Percentiles rank a stretch among this genome's conserved stretches.
Conservation (phyloP, 371 early-diverging fungal genomes). For the Globomyces sp. region DNA sequence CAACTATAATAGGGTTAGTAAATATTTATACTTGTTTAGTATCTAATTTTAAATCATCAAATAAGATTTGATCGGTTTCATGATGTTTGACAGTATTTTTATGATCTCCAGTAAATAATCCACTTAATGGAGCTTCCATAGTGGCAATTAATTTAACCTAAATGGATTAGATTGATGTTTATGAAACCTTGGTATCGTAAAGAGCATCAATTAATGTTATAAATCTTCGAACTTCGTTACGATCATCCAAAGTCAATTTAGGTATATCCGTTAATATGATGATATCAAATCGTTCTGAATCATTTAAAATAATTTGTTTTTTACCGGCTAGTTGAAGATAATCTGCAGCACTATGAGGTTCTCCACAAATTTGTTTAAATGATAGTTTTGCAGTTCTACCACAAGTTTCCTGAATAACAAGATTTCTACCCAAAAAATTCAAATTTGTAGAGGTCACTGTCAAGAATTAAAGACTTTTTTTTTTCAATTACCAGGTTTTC, state of each 20-base stretch:
- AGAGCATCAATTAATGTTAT: constrained; percentile 92
- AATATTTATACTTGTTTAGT: constrained; percentile 32
- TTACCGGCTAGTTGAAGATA: constrained; percentile 72
- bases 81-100: constrained; percentile 14
- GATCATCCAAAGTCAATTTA: constrained; percentile 67
- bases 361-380: constrained; percentile 81
- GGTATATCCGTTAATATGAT: constrained; percentile 85
- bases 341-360: constrained; percentile 85
- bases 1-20: constrained; percentile 13
- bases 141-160: constrained; percentile 48
- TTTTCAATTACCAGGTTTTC: too few species aligned
- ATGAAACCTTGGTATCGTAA: constrained; percentile 67
- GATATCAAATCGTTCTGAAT: constrained; percentile 52
- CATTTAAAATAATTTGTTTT: too few species aligned
- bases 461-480: too few species aligned
- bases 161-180: too few species aligned
- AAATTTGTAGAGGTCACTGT: too few species aligned
- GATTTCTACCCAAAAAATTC: not conserved
- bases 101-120: constrained; percentile 65
- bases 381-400: constrained; percentile 70
- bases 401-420: constrained; percentile 11
- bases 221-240: constrained; percentile 88
- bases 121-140: constrained; percentile 63
- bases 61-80: constrained; percentile 48
- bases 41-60: constrained; percentile 61